Base-by-base conservation (phyloP, 2,329 filamentous ascomycete species). In the Stachybotrys echinatus region DNA sequence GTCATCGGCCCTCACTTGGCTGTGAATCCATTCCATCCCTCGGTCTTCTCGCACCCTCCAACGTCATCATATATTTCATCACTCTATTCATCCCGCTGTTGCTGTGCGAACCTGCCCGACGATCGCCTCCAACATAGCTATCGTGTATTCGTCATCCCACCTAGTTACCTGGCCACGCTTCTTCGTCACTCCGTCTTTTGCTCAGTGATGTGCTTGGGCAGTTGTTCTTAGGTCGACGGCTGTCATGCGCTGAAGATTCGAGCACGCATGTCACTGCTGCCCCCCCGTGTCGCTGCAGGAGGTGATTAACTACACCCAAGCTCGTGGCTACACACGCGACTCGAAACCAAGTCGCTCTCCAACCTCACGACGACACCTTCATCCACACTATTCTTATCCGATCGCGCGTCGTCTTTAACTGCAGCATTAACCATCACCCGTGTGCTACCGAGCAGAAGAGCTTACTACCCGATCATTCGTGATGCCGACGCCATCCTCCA, bases 401-500 rank as follows among this genome's bases (percentile, higher is more conserved):
- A 37, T 52, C 47, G 47, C 42, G 48, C 44, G 23, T 46, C n/a
- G 44, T 48, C 48, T 56, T 50, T 27, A 47, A 53, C 47, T 49
- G 45, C 51, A 51, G 23, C 51, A 42, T 52, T 55, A 22, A 47
- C 47, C 31, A 47, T 45, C 47, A 51, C 59, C 58, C 58, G 56
- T 53, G 47, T 54, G 38, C 50, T n/a, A n/a, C n/a, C n/a, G n/a
- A n/a, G n/a, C n/a, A n/a, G n/a, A n/a, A n/a, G n/a, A n/a, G n/a
- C n/a, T n/a, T n/a, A n/a, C 45, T 46, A 49, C 48, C 51, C 47
- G 48, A 23, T 48, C 48, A 22, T 48, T 47, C 50, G 70, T 50
- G 55, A 76, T 76, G 73, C 73, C 73, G 54, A 75, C 73, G 21
- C 73, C 73, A 50, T 74, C 73, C 17, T 67, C 70, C 48, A 70